Evolutionary conservation across 2,329 filamentous ascomycete genomes (phyloP), one percentile per base, ranked within the genome.

Genomic region (Fusarium algeriense): DNA sequence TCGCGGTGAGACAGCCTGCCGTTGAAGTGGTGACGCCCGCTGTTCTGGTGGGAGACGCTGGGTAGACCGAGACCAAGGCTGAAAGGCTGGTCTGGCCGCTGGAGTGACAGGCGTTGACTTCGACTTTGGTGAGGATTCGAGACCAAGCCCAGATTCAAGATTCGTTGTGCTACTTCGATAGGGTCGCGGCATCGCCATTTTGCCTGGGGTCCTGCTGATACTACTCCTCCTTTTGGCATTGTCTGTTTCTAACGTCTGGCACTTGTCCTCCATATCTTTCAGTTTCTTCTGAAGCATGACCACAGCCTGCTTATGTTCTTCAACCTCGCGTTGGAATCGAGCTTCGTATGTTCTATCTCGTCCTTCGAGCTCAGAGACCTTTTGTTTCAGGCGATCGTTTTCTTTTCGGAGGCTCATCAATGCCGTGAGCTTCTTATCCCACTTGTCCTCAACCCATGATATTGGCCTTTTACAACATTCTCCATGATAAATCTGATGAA

Each of bases 401-500:
- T 82, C 80, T 6, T 72, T 72, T 38, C 72, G 74, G 12, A 84
- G 76, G 19, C 73, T 76, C 7, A 68, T 69, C 7, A 78, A 68
- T 2, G 66, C 67, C 4, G 70, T 71, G 15, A 80, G 76, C 38
- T 79, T 80, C 63, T 73, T 77, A 71, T 85, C 83, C 75, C 80
- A 81, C 17, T 75, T 78, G 35, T 80, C 75, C 67, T 80, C 79
- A 8, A 82, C 75, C 76, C 78, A 80, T 5, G 79, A 78, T 19
- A 80, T 73, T 1, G 79, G 78, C 13, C 81, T 79, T 70, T 82
- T 85, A 73, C 85, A 86, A 70, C 84, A 86, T 23, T 76, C 72
- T 15, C 80, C 79, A 67, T 86, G 84, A 66, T 86, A 86, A 8
- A 84, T 80, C 57, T 86, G 84, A 41, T 84, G 82, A 28, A 86